A percentile compares a stretch with the other conserved stretches of the same genome.
phyloP scores from a whole-genome alignment of 208 protist genomes.

The Trypanosoma brucei region DNA sequence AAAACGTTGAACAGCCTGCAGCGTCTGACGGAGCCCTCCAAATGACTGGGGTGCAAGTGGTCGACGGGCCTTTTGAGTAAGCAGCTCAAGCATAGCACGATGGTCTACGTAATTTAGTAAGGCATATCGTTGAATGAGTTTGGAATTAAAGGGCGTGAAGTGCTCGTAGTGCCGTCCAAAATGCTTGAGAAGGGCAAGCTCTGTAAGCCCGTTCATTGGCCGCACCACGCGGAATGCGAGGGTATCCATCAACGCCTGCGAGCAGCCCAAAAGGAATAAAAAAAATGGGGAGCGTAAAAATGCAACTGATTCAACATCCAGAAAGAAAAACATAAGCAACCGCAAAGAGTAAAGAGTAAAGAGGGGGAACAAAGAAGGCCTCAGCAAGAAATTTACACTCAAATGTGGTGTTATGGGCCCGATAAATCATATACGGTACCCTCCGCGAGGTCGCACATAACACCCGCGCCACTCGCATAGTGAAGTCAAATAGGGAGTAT shows the following conservation, averaged over 20 bases:
- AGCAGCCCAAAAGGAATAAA: constrained; percentile 8
- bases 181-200: constrained; percentile 26
- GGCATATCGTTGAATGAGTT: constrained; percentile 38
- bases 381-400: no score
- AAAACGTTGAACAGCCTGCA: constrained; percentile 45
- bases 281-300: not conserved
- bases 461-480: no score
- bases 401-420: no score
- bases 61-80: constrained; percentile 15
- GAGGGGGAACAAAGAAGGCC: no score
- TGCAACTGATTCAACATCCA: no score
- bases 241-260: constrained; percentile 38
- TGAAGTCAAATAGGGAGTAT: no score
- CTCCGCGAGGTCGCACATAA: no score
- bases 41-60: constrained; percentile 3
- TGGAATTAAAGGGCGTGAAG: constrained; percentile 21
- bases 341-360: no score
- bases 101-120: constrained; percentile 60
- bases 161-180: constrained; percentile 8
- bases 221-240: constrained; percentile 45
- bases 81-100: constrained; percentile 27
- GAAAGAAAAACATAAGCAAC: no score
- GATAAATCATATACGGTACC: no score
- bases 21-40: constrained; percentile 9
- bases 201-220: constrained; percentile 40